Evolutionary conservation across 768 basidiomycete genomes (phyloP).

Genomic region (Boletus vermiculosoides): DNA sequence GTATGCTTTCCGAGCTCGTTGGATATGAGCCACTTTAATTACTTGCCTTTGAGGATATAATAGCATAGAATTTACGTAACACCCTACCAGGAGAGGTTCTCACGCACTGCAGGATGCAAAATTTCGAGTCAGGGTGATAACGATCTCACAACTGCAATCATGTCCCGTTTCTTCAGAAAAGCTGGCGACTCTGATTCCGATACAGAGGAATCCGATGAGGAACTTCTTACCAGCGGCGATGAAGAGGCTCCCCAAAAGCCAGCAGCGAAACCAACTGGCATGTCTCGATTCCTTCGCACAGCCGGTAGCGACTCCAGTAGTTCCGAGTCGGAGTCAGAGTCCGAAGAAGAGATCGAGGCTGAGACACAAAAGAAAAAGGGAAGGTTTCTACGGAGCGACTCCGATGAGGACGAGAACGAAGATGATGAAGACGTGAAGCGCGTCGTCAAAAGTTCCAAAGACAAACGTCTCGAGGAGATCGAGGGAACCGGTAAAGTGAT

Average conservation of each 20-base stretch:
- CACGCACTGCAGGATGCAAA: conserved; percentile 13
- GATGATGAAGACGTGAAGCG: conserved; percentile 75
- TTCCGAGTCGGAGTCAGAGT: conserved; percentile 53
- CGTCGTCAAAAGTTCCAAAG: conserved; percentile 79
- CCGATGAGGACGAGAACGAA: conserved; percentile 50
- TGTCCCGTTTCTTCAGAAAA: conserved; percentile 90
- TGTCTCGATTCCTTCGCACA: conserved; percentile 77
- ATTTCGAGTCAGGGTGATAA: conserved; percentile 25
- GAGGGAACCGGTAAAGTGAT: conserved; percentile 87
- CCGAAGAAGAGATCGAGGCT: conserved; percentile 56
- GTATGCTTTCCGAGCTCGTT: conserved; percentile 17
- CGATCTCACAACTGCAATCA: conserved; percentile 34
- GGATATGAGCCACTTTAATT: conserved; percentile 13
- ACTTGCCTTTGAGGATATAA: neutral
- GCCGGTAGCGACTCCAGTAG: conserved; percentile 56
- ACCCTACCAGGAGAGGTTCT: neutral
- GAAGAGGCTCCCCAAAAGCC: conserved; percentile 52
- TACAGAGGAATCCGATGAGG: conserved; percentile 71
- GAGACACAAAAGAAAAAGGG: conserved; percentile 40
- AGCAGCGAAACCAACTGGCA: conserved; percentile 36
- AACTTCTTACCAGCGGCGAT: conserved; percentile 68
- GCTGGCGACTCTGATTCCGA: conserved; percentile 81
- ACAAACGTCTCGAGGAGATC: conserved; percentile 93
- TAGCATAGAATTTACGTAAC: conserved; percentile 17
- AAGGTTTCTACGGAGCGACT: conserved; percentile 44